Evolutionary conservation across 2,329 filamentous ascomycete species (phyloP), one percentile per base, ranked within the genome.

Genomic region (Talaromyces islandicus): DNA sequence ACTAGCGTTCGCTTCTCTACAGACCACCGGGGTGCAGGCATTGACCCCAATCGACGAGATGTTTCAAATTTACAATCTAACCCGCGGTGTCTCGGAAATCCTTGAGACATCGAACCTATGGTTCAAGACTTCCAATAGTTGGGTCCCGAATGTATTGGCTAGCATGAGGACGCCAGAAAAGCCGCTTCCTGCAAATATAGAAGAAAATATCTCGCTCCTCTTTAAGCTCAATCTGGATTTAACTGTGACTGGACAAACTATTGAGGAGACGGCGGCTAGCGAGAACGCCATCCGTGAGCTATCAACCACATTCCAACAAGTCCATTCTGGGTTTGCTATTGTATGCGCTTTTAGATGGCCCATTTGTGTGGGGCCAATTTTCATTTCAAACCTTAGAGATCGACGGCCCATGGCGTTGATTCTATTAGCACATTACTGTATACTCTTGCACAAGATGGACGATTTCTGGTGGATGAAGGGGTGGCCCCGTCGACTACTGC

Each of bases 401-500:
- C 81, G 83, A 60, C 80, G 83, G 12, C 86, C 86, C 1, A 83
- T 86, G 12, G 85, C 86, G 1, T 77, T 89, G 29, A 81, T 83
- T 32, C 85, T 88, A 38, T 78, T 88, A 1, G 86, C 85, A 7
- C 86, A 84, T 69, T 89, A 88, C 70, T 88, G 88, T 66, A 86
- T 85, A 29, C 75, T 88, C 50, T 76, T 88, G 46, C 84, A 85
- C 65, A 80, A 80, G 35, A 78, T 87, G 63, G 83, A 88, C 64
- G 71, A 77, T 19, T 77, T 86, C 24, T 90, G 87, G 87, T 90
- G 87, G 87, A 72, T 88, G 4, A 78, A 84, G 52, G 86, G 86
- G 29, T 85, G 88, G 64, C 81, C 86, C 21, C 81, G 84, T n/a
- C 82, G 85, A 62, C 86, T 89, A 67, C 85, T 89, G 27, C 81